A percentile compares a stretch with the other conserved stretches of the same genome.
These are phyloP conservation scores for Drechmeria coniospora DNA, from an alignment of 2,329 filamentous ascomycete species.

Conservation along the genomic window DNA sequence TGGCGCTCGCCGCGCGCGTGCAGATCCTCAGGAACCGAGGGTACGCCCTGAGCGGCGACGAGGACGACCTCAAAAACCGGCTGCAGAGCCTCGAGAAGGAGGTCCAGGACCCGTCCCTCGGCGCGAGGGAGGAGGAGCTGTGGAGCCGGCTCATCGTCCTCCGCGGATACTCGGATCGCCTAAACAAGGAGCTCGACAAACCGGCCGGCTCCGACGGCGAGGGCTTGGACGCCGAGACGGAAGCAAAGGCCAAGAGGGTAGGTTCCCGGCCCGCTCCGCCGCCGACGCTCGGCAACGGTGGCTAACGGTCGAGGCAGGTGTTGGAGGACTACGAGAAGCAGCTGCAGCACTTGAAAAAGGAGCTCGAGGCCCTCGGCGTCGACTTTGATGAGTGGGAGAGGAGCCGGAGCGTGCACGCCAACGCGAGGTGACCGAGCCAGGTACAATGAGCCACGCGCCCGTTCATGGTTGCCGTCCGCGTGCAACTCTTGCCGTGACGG, in stretches of 20 bases:
- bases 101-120: constrained; percentile 59
- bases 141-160: constrained; percentile 70
- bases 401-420: constrained; percentile 25
- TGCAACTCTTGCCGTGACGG: too few relatives aligned
- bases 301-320: constrained; percentile 35
- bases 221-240: constrained; percentile 51
- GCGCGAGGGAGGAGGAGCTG: constrained; percentile 66
- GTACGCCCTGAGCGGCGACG: constrained; percentile 63
- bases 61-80: constrained; percentile 63
- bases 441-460: too few relatives aligned
- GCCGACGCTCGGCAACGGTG: neutral
- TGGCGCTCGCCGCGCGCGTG: constrained; percentile 62
- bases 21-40: constrained; percentile 70
- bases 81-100: constrained; percentile 52
- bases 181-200: constrained; percentile 62
- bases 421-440: constrained; percentile 17
- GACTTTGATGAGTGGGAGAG: constrained; percentile 42
- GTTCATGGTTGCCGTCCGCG: too few relatives aligned
- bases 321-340: constrained; percentile 72
- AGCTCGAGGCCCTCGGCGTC: constrained; percentile 46
- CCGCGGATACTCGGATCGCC: constrained; percentile 53
- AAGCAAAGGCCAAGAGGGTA: constrained; percentile 62
- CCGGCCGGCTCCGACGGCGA: constrained; percentile 40
- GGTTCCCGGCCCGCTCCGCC: constrained; percentile 9
- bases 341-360: constrained; percentile 58